Evolutionary conservation across 331 rosid genomes (phyloP).

Genomic region (Erythrophleum ivorense): DNA sequence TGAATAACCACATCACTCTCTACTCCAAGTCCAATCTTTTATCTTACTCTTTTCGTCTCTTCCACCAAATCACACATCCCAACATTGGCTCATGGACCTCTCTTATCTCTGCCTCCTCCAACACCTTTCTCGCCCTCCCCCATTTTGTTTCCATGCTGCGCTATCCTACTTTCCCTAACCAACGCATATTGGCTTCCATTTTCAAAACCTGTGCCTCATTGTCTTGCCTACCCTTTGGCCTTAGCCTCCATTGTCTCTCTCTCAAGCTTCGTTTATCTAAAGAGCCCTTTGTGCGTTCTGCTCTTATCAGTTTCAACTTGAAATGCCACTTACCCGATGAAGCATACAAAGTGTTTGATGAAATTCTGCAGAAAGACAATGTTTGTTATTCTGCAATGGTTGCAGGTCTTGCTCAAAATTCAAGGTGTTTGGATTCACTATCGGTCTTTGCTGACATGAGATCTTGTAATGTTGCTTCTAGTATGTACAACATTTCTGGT

Average conservation of each 20-base stretch:
- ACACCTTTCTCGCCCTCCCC: constrained; percentile 57
- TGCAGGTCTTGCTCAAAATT: constrained; percentile 81
- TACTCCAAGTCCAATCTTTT: constrained; percentile 60
- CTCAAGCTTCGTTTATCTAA: constrained; percentile 59
- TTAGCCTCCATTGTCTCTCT: constrained; percentile 72
- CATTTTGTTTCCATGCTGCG: constrained; percentile 85
- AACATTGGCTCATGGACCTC: constrained; percentile 85
- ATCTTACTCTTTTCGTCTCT: constrained; percentile 59
- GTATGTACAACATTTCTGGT: constrained; percentile 64
- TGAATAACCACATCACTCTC: constrained; percentile 65
- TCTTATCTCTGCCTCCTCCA: constrained; percentile 67
- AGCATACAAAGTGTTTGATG: constrained; percentile 69
- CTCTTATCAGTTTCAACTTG: constrained; percentile 64
- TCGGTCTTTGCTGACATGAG: constrained; percentile 61
- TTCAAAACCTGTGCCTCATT: constrained; percentile 72
- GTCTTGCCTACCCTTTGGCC: constrained; percentile 58
- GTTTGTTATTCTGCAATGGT: constrained; percentile 76
- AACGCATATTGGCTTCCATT: constrained; percentile 72
- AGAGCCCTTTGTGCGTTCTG: constrained; percentile 66
- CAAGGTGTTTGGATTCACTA: constrained; percentile 50
- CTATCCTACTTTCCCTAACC: constrained; percentile 73
- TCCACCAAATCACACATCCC: constrained; percentile 66
- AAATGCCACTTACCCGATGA: constrained; percentile 54
- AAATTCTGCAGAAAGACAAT: constrained; percentile 60
- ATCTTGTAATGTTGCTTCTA: constrained; percentile 51